These are phyloP conservation scores for Trifolium pratense DNA, from an alignment of 306 rosid species.

Conservation along the genomic window DNA sequence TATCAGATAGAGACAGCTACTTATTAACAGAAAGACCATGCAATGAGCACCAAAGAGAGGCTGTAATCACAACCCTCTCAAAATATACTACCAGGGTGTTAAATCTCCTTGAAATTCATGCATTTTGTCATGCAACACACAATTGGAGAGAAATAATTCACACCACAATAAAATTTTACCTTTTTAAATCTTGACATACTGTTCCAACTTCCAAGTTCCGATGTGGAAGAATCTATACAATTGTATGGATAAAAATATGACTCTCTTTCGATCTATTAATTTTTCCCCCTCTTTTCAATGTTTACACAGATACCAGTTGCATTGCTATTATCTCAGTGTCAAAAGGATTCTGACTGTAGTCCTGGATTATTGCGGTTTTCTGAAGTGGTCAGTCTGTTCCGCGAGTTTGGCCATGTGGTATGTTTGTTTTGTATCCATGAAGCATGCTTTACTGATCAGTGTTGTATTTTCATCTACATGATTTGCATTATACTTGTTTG, in stretches of 20 bases:
- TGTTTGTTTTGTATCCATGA: constrained; percentile 47
- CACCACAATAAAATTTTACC: neutral
- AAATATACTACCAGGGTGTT: constrained; percentile 11
- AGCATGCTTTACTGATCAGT: constrained; percentile 35
- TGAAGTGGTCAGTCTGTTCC: constrained; percentile 90
- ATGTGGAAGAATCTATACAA: constrained; percentile 11
- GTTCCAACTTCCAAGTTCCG: constrained; percentile 1
- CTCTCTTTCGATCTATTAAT: constrained; percentile 18
- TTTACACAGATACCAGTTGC: constrained; percentile 78
- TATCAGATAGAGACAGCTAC: constrained; percentile 25
- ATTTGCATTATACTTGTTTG: constrained; percentile 23
- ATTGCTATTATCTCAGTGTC: constrained; percentile 72
- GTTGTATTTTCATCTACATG: constrained; percentile 16
- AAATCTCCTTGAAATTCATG: constrained; percentile 21
- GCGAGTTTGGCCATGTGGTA: constrained; percentile 99
- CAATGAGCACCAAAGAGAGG: constrained; percentile 7
- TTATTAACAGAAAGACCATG: constrained; percentile 18
- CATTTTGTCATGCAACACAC: constrained; percentile 2
- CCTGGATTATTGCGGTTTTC: constrained; percentile 84
- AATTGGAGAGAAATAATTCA: constrained; percentile 5
- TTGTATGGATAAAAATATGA: neutral
- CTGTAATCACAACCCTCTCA: neutral
- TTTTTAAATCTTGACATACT: neutral
- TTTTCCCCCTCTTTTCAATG: neutral
- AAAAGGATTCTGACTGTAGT: constrained; percentile 59